Evolutionary conservation across 2,329 filamentous ascomycete species (phyloP).

Genomic region (Aureobasidium sp.): DNA sequence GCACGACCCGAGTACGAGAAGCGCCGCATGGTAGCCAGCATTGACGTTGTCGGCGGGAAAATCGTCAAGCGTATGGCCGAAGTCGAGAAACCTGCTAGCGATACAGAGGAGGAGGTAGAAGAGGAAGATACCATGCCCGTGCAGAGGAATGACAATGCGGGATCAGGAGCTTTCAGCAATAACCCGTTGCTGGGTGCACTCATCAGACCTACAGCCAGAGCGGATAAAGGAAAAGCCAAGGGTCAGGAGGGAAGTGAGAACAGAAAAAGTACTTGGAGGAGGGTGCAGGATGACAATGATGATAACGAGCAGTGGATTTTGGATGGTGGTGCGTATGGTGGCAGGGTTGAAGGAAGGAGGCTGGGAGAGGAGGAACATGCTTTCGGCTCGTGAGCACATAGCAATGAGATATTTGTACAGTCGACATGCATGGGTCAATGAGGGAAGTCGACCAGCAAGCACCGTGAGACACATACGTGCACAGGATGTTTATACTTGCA

Average conservation of each 20-base stretch:
- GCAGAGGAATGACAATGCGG: conserved; percentile 22
- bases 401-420: too few relatives aligned
- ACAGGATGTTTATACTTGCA: too few relatives aligned
- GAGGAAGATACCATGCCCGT: conserved; percentile 29
- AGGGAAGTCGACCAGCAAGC: too few relatives aligned
- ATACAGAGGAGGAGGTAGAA: conserved; percentile 46
- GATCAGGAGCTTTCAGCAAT: conserved; percentile 53
- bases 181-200: conserved; percentile 61
- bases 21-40: conserved; percentile 72
- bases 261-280: conserved; percentile 39
- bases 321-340: conserved; percentile 45
- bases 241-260: conserved; percentile 26
- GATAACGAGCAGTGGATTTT: conserved; percentile 49
- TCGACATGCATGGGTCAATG: too few relatives aligned
- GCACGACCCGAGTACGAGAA: conserved; percentile 83
- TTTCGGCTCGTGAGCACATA: conserved; percentile 21
- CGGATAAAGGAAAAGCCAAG: conserved; percentile 49
- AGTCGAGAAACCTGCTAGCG: conserved; percentile 50
- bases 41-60: conserved; percentile 72
- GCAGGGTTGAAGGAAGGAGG: conserved; percentile 23
- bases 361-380: conserved; percentile 26
- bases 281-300: conserved; percentile 47
- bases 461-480: too few relatives aligned
- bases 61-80: conserved; percentile 64
- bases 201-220: conserved; percentile 54